Evolutionary conservation across 768 basidiomycete genomes (phyloP).

Genomic region (Lactifluus hygrophoroides): DNA sequence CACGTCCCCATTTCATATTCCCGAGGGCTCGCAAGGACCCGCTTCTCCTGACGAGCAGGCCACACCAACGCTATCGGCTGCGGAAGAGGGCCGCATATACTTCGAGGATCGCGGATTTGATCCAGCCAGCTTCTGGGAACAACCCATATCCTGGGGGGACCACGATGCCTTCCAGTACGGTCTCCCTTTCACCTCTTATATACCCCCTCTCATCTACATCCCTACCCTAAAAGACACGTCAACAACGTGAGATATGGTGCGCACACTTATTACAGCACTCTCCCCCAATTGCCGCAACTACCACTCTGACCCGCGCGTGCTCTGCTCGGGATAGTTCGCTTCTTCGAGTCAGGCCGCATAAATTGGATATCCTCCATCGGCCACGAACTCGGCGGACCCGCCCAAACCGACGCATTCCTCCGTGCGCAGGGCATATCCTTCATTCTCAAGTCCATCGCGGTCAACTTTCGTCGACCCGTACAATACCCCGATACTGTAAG

Average conservation of each 20-base stretch:
- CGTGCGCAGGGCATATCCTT: constrained; percentile 58
- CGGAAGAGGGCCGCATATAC: constrained; percentile 34
- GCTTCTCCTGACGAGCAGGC: constrained; percentile 43
- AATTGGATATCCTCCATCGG: constrained; percentile 56
- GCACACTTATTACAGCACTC: constrained; percentile 16
- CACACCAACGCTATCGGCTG: constrained; percentile 12
- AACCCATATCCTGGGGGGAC: constrained; percentile 71
- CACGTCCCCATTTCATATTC: constrained; percentile 56
- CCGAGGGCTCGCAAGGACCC: constrained; percentile 52
- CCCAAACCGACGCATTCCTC: constrained; percentile 48
- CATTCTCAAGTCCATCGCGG: constrained; percentile 61
- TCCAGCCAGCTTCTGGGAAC: constrained; percentile 65
- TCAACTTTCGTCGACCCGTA: constrained; percentile 64
- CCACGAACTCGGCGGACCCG: constrained; percentile 48
- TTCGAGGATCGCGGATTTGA: constrained; percentile 48
- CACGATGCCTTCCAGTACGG: constrained; percentile 66
- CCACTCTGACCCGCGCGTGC: too few relatives aligned
- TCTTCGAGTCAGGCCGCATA: constrained; percentile 67
- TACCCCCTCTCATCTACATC: not conserved
- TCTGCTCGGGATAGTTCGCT: constrained; percentile 60
- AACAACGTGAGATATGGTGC: constrained; percentile 70
- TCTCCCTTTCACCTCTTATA: not conserved
- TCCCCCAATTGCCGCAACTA: not conserved
- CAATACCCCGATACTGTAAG: constrained; percentile 66
- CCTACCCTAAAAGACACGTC: constrained; percentile 47